Evolutionary conservation across 805 yeast species (phyloP).

Genomic region (Suhomyces tanzawaensis): DNA sequence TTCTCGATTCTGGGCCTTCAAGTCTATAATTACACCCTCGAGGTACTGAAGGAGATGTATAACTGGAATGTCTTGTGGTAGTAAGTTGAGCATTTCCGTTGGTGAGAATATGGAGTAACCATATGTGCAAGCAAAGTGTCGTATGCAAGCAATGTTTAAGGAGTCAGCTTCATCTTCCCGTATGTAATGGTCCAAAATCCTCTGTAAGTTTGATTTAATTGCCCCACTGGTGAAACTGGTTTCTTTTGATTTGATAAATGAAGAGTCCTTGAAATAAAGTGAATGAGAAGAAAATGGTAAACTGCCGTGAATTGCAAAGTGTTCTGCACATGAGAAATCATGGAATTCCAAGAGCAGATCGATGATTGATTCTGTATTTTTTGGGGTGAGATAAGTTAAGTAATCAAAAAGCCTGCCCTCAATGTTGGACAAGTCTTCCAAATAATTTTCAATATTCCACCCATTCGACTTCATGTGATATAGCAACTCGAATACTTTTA

Average conservation of each 20-base stretch:
- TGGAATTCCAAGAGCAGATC: conserved; percentile 16
- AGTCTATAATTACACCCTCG: conserved; percentile 16
- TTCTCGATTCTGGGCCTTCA: conserved; percentile 18
- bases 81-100: conserved; percentile 22
- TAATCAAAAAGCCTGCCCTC: background rate
- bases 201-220: background rate
- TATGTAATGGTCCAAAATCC: conserved; percentile 1
- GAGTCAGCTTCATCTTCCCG: background rate
- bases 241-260: background rate
- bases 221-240: background rate
- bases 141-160: conserved; percentile 18
- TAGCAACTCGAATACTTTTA: conserved; percentile 35
- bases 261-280: background rate
- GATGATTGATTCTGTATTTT: background rate
- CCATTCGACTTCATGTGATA: conserved; percentile 6
- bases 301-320: conserved; percentile 19
- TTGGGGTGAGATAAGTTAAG: background rate
- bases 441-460: background rate
- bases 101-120: conserved; percentile 21
- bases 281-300: conserved; percentile 19
- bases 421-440: background rate
- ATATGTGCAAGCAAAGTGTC: conserved; percentile 27
- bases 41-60: conserved; percentile 28
- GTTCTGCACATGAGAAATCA: conserved; percentile 38
- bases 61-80: conserved; percentile 34